Conservation (phyloP, 306 rosid genomes). For the Luffa aegyptiaca region DNA sequence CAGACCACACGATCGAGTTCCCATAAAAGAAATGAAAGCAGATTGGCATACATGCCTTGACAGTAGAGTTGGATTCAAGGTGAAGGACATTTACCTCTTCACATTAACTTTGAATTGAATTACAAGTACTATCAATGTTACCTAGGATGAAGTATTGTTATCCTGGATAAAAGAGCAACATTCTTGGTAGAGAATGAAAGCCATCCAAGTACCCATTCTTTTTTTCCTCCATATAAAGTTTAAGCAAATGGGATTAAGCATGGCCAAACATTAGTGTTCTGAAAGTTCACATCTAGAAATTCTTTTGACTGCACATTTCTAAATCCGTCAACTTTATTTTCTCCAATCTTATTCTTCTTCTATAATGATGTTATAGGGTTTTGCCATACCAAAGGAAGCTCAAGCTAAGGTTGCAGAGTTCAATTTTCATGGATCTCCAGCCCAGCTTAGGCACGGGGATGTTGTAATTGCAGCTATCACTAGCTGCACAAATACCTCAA, state of each 20-base stretch:
- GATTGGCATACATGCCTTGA: conserved; percentile 92
- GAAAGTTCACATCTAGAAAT: not conserved
- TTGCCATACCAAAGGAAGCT: conserved; percentile 76
- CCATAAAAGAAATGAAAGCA: conserved; percentile 82
- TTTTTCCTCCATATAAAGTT: not conserved
- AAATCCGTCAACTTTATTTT: not conserved
- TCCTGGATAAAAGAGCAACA: not conserved
- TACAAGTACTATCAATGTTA: not conserved
- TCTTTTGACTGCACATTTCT: not conserved
- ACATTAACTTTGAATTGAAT: not conserved
- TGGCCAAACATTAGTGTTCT: not conserved
- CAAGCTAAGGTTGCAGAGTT: conserved; percentile 62
- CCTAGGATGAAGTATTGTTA: not conserved
- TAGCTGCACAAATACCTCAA: conserved; percentile 97
- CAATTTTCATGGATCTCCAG: conserved; percentile 51
- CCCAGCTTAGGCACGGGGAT: conserved; percentile 87
- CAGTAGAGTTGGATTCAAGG: conserved; percentile 95
- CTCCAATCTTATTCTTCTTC: not conserved
- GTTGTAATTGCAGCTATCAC: conserved; percentile 98
- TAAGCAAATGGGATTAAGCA: not conserved
- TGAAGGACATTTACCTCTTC: conserved; percentile 15
- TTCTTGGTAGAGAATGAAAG: not conserved
- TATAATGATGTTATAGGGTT: conserved; percentile 41
- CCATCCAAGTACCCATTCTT: not conserved
- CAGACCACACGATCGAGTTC: conserved; percentile 96